Evolutionary conservation across 352 stramenopile genomes (phyloP).

Genomic region (Globisporangium orthogonon): DNA sequence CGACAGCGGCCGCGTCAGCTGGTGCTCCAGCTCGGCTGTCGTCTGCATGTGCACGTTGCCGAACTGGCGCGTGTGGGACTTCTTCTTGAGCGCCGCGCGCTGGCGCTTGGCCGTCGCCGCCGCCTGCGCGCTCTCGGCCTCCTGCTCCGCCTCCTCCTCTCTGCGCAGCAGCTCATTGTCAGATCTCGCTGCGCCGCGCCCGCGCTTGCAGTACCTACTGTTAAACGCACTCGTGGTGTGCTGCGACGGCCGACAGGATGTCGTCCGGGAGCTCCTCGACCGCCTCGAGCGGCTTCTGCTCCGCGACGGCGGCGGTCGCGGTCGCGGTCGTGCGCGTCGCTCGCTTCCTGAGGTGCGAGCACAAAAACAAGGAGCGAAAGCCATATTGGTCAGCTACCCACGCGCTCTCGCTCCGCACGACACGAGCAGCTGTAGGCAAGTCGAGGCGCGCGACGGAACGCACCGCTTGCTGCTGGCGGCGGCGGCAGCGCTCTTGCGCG

Average conservation of each 20-base stretch:
- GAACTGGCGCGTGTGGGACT: constrained; percentile 71
- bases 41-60: constrained; percentile 72
- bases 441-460: neutral
- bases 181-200: neutral
- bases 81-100: constrained; percentile 24
- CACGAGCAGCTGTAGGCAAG: too few species aligned
- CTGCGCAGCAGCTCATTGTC: constrained; percentile 9
- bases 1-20: constrained; percentile 38
- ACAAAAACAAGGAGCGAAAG: too few species aligned
- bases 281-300: constrained; percentile 15
- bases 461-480: constrained; percentile 41
- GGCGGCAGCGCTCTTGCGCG: constrained; percentile 23
- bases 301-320: constrained; percentile 4
- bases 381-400: neutral
- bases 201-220: too few species aligned
- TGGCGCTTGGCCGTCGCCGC: constrained; percentile 17
- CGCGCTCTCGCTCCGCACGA: too few species aligned
- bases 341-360: constrained; percentile 28
- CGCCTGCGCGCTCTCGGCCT: constrained; percentile 24
- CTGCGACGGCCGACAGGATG: constrained; percentile 58
- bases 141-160: constrained; percentile 44
- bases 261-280: constrained; percentile 53
- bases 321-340: constrained; percentile 4
- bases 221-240: constrained; percentile 43
- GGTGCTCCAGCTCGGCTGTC: constrained; percentile 32